Evolutionary conservation across 805 yeast species (phyloP), one percentile per base, ranked within the genome.

Genomic region (Metschnikowia colocasiae): DNA sequence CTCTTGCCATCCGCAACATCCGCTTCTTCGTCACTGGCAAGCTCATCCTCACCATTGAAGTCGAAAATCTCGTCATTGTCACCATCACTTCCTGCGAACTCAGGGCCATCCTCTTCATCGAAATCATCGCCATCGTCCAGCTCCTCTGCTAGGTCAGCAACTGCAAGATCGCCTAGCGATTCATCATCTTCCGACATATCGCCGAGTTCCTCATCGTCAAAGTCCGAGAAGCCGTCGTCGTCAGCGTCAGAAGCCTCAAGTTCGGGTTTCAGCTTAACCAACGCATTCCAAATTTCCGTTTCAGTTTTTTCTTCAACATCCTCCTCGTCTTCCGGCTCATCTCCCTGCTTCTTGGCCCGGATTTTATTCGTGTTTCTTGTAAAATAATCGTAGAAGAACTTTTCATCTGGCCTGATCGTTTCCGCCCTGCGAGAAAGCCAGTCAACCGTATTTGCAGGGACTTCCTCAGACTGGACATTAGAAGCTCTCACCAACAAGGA

Each of bases 371-470:
- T 78, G 61, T 84, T 84, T 22, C 78, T 73, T 18, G 81, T 73
- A 69, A 91, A 91, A 70, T 88, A 91, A 63, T 88, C 89, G 64
- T 83, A 81, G 77, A 88, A 89, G 71, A 92, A 92, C 59, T 77
- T 72, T 64, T 92, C 99, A 53, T 89, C 96, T 1, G 96, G 96
- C 50, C 78, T 85, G 47, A 92, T 76, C 38, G 83, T 83, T 25
- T 74, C 77, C 1, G 78, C 74, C 55, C 75, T 81, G 64, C 76
- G 81, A 49, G 74, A 73, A 44, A 82, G 68, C 98, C 98, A 92
- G 63, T 90, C 84, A 56, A 85, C 83, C 6, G 94, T 79, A 60
- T 91, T 90, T 3, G 80, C 95, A 1, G 98, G 96, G 12, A 77
- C 62, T n/a, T 74, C 78, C 3, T 64, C 64, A 25, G 61, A 56